Percentiles rank a stretch among this genome's conserved stretches.
These are phyloP conservation scores for Sporothrix inflata DNA, from an alignment of 2,329 filamentous ascomycete species.

Conservation along the genomic window DNA sequence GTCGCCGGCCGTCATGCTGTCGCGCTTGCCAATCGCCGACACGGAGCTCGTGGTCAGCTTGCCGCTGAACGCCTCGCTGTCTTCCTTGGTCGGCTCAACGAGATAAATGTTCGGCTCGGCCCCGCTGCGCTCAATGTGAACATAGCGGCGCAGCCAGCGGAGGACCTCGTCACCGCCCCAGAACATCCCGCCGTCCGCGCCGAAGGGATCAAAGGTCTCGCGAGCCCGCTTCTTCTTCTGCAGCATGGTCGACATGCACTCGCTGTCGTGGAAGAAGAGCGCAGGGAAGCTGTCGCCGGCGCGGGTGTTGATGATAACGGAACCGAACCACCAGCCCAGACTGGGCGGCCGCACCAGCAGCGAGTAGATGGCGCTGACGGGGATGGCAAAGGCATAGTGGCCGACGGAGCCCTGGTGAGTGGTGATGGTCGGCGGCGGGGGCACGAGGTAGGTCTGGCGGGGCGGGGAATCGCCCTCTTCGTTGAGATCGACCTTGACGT, in stretches of 20 bases:
- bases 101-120: constrained; percentile 91
- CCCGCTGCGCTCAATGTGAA: constrained; percentile 77
- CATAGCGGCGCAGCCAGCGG: constrained; percentile 84
- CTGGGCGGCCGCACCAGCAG: constrained; percentile 88
- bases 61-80: constrained; percentile 73
- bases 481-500: constrained; percentile 93
- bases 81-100: constrained; percentile 83
- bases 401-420: constrained; percentile 72
- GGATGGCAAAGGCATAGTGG: constrained; percentile 88
- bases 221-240: constrained; percentile 85
- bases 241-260: constrained; percentile 92
- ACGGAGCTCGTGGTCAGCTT: constrained; percentile 55
- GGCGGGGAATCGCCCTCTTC: constrained; percentile 68
- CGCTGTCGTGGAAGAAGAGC: constrained; percentile 95
- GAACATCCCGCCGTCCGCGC: constrained; percentile 82
- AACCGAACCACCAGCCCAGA: constrained; percentile 98
- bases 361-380: constrained; percentile 87
- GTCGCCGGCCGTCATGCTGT: constrained; percentile 44
- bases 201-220: constrained; percentile 89
- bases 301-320: constrained; percentile 87
- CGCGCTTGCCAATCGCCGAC: constrained; percentile 49
- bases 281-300: constrained; percentile 93
- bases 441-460: constrained; percentile 85
- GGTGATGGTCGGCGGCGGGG: constrained; percentile 84
- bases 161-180: constrained; percentile 98